Base-by-base conservation (phyloP, 305 asterid species). In the Fraxinus floribunda region DNA sequence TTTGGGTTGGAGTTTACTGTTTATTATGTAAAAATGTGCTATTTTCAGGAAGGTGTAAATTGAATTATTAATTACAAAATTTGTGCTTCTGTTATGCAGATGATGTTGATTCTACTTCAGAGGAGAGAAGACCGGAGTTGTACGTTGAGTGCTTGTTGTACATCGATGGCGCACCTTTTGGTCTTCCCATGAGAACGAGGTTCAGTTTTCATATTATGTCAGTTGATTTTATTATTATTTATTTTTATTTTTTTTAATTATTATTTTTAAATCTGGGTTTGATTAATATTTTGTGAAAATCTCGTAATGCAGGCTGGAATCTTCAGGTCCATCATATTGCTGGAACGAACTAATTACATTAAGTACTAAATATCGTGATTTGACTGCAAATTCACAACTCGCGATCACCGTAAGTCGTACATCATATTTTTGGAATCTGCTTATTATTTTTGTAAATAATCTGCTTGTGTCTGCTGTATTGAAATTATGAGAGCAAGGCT, bases 181-280 rank as follows among this genome's bases (percentile, higher is more conserved):
- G 99, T 46, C 98, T 96, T 78, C 98, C 99, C 82, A 91, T 93
- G 94, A 89, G 98, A 86, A 93, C 99, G 74, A 94, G 99, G 99
- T 94, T 88, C 81, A 2, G 24, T 83, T 71, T 30, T 38, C 80
- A 10, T 62, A 20, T 44, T 77, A 66, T 78, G 2, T 24, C 10
- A 32, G 15, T 55, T 15, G 76, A 4, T 73, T 29, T 75, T 60
- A 30, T 75, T 6, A 15, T 55, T 24, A 68, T 18, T 57, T 68
- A 73, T 46, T 26, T 16, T 4, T 0, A 1, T 32, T 30, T 32
- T 41, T 80, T 15, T n/a, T n/a, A n/a, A n/a, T 77, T 0, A 16
- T 70, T 18, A 6, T 5, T 77, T 24, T 30, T 5, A 49, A 75
- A 15, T 41, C 73, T 3, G n/a, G 34, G 35, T 41, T 79, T 57